Base-by-base conservation (phyloP, 306 rosid genomes). In the Cicer pinnatifidum region DNA sequence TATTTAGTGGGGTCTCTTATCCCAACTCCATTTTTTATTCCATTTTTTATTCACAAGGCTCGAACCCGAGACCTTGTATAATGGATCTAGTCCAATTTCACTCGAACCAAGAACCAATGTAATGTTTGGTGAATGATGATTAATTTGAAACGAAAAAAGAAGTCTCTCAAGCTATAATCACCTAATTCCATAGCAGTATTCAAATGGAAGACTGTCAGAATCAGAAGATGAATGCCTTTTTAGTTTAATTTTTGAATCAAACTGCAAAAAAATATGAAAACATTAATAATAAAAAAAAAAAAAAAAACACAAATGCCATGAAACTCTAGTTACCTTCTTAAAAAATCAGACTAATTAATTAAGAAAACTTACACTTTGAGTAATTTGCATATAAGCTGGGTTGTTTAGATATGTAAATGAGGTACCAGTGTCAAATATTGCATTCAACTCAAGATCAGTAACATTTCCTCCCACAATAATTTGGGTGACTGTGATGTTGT, bases 361-460 rank as follows among this genome's bases (percentile, higher is more conserved):
- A 65, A 40, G 66, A 73, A 9, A 35, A 75, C 97, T 91, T 82
- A 91, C 97, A 63, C 61, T 80, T 39, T 73, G 12, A 11, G 91
- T 67, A 70, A 95, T 81, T 83, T 68, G 81, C 20, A 85, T 78
- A 79, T 95, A 91, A 74, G 87, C 90, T 1, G 97, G 97, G 62
- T 91, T 90, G 1, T 73, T 88, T 67, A 95, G 82, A 88, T 79
- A 84, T 11, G 99, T 90, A 77, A 86, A 95, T 3, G 99, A 91
- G 77, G 96, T 90, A 9, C 97, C 97, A n/a, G 96, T 79, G 86
- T 95, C 97, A 66, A 87, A 90, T 71, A 92, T 85, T 38, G 97
- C 90, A 74, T 82, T 35, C 51, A 90, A 90, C 72, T 81, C 88
- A 4, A 85, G 69, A 81, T 88, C 67, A 16, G 81, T 12, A 48